Conservation (phyloP, 2,329 filamentous ascomycete species). For the Penicillium sp. region DNA sequence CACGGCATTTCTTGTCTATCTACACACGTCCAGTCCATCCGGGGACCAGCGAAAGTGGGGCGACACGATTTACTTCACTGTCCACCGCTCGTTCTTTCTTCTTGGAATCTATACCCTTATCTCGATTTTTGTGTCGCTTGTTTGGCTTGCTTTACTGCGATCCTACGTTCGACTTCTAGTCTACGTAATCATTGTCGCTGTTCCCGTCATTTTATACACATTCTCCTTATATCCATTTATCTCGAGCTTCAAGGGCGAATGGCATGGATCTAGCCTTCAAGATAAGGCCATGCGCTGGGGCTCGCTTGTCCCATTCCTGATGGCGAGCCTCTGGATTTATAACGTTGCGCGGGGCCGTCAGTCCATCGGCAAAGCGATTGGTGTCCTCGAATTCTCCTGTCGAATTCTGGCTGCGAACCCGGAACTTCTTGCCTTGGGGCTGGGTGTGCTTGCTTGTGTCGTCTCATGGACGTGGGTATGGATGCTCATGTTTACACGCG, state of each 20-base stretch:
- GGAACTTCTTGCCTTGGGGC: constrained; percentile 78
- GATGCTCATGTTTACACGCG: constrained; percentile 93
- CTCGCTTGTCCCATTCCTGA: constrained; percentile 71
- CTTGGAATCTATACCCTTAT: constrained; percentile 88
- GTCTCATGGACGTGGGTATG: constrained; percentile 93
- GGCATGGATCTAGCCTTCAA: constrained; percentile 75
- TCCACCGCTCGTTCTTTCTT: constrained; percentile 84
- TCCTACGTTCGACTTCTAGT: constrained; percentile 88
- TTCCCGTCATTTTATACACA: constrained; percentile 81
- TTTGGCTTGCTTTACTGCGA: constrained; percentile 86
- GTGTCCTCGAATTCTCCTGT: constrained; percentile 89
- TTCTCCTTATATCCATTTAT: constrained; percentile 91
- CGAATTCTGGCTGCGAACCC: constrained; percentile 83
- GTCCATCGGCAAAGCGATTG: constrained; percentile 77
- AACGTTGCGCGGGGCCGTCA: constrained; percentile 77
- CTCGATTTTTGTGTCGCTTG: constrained; percentile 79
- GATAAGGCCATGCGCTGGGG: constrained; percentile 87
- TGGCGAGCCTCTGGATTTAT: constrained; percentile 78
- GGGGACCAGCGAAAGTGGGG: constrained; percentile 69
- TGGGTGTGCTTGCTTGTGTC: constrained; percentile 71
- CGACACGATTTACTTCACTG: constrained; percentile 89
- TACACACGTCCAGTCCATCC: constrained; percentile 75
- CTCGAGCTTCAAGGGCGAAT: constrained; percentile 78
- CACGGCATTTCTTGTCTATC: constrained; percentile 83
- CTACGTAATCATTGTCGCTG: constrained; percentile 74